Conservation (phyloP, 495 filamentous ascomycete species). For the Penicillium ucsense region DNA sequence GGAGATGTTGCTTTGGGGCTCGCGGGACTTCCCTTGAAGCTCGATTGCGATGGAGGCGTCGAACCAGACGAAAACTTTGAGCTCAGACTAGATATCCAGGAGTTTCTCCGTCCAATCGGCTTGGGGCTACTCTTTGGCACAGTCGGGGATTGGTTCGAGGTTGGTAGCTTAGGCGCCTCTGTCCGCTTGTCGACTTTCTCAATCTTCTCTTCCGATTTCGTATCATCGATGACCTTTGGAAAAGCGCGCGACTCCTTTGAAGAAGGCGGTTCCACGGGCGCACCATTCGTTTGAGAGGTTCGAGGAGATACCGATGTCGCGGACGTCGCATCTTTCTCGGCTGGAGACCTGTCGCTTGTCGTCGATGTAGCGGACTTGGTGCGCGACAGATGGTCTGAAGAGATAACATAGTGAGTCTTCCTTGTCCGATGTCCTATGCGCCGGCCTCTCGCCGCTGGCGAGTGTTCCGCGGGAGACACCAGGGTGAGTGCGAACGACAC, state of each 20-base stretch:
- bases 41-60: slow-evolving; percentile 35
- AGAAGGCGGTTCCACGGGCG: slow-evolving; percentile 13
- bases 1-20: slow-evolving; percentile 38
- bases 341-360: slow-evolving; percentile 16
- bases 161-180: slow-evolving; percentile 13
- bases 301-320: slow-evolving; percentile 10
- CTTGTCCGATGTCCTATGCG: too few species aligned
- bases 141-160: slow-evolving; percentile 13
- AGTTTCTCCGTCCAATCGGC: slow-evolving; percentile 50
- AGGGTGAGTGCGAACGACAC: background rate
- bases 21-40: slow-evolving; percentile 28
- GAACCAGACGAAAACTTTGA: slow-evolving; percentile 82
- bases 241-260: slow-evolving; percentile 5
- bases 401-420: too few species aligned
- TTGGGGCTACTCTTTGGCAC: slow-evolving; percentile 30
- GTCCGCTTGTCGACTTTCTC: slow-evolving; percentile 10
- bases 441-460: background rate
- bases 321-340: slow-evolving; percentile 13
- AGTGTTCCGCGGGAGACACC: background rate
- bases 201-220: slow-evolving; percentile 14
- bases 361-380: slow-evolving; percentile 30
- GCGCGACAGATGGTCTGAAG: slow-evolving; percentile 27
- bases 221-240: background rate
- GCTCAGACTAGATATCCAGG: slow-evolving; percentile 87
- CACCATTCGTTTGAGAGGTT: slow-evolving; percentile 18